These are phyloP conservation scores for Eutrema japonicum DNA, from an alignment of 345 rosid genomes.

Conservation along the genomic window DNA sequence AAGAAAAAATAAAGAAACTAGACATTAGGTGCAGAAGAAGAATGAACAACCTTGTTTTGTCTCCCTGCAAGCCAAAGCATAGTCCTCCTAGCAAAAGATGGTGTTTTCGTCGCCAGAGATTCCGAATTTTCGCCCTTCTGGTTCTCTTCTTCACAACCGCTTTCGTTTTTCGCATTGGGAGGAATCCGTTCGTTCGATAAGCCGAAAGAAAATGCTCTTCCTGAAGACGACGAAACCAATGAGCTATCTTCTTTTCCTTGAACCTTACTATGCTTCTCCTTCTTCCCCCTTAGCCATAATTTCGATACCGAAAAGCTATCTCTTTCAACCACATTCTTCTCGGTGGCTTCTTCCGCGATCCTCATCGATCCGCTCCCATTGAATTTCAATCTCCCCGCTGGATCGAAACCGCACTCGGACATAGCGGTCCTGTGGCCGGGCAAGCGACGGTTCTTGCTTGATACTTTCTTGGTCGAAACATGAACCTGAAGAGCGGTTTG, in stretches of 20 bases:
- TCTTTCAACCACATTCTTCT: slow-evolving; percentile 43
- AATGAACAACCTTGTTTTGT: slow-evolving; percentile 93
- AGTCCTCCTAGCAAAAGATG: slow-evolving; percentile 95
- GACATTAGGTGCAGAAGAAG: slow-evolving; percentile 59
- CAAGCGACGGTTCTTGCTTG: slow-evolving; percentile 43
- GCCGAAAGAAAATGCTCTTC: slow-evolving; percentile 66
- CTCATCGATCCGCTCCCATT: slow-evolving; percentile 42
- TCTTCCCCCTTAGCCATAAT: slow-evolving; percentile 81
- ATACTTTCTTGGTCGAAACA: slow-evolving; percentile 66
- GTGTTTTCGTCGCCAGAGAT: slow-evolving; percentile 57
- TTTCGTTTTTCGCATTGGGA: slow-evolving; percentile 46
- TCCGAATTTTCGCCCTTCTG: slow-evolving; percentile 36
- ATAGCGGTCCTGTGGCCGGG: slow-evolving; percentile 65
- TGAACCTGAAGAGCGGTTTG: slow-evolving; percentile 75
- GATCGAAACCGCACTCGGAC: slow-evolving; percentile 52
- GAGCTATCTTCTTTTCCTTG: slow-evolving; percentile 41
- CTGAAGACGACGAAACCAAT: slow-evolving; percentile 47
- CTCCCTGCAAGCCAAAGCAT: slow-evolving; percentile 87
- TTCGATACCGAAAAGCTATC: slow-evolving; percentile 91
- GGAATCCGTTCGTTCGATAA: slow-evolving; percentile 29
- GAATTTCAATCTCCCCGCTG: slow-evolving; percentile 63
- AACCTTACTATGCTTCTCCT: slow-evolving; percentile 52
- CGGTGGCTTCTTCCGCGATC: slow-evolving; percentile 29
- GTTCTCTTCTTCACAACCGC: slow-evolving; percentile 40
- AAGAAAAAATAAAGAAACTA: slow-evolving; percentile 27